These are phyloP conservation scores for Ustilago tritici DNA, from an alignment of 1,284 basidiomycete species.

Conservation along the genomic window DNA sequence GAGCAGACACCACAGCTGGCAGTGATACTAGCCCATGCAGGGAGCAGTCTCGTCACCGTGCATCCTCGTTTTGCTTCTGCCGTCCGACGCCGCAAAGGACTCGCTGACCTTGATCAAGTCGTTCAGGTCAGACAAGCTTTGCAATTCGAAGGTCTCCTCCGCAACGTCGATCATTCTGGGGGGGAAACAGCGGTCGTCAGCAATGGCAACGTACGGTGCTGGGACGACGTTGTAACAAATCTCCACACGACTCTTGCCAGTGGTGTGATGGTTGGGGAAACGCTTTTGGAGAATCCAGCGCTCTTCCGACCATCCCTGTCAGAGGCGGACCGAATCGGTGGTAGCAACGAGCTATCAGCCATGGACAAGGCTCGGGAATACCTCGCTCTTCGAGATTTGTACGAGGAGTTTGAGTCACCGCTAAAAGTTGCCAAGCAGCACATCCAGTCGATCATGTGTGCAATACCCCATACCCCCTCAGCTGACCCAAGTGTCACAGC, in stretches of 20 bases:
- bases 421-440: conserved; percentile 44
- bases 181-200: conserved; percentile 75
- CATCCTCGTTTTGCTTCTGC: conserved; percentile 80
- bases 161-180: conserved; percentile 56
- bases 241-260: conserved; percentile 76
- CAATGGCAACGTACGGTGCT: conserved; percentile 80
- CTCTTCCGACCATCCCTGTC: conserved; percentile 29
- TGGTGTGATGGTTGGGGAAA: conserved; percentile 82
- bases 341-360: background rate
- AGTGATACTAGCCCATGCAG: conserved; percentile 75
- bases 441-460: conserved; percentile 35
- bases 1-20: conserved; percentile 75
- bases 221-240: conserved; percentile 75
- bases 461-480: conserved; percentile 16
- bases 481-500: conserved; percentile 2
- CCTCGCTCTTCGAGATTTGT: conserved; percentile 20
- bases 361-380: conserved; percentile 31
- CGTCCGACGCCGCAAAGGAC: conserved; percentile 76
- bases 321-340: background rate
- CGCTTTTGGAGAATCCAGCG: conserved; percentile 76
- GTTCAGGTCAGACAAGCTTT: conserved; percentile 72
- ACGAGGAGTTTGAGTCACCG: conserved; percentile 24
- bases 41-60: conserved; percentile 77
- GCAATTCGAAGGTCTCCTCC: conserved; percentile 61
- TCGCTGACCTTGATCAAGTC: conserved; percentile 77